phyloP scores from a whole-genome alignment of 2,329 filamentous ascomycete genomes.

The Sporothrix brasiliensis region DNA sequence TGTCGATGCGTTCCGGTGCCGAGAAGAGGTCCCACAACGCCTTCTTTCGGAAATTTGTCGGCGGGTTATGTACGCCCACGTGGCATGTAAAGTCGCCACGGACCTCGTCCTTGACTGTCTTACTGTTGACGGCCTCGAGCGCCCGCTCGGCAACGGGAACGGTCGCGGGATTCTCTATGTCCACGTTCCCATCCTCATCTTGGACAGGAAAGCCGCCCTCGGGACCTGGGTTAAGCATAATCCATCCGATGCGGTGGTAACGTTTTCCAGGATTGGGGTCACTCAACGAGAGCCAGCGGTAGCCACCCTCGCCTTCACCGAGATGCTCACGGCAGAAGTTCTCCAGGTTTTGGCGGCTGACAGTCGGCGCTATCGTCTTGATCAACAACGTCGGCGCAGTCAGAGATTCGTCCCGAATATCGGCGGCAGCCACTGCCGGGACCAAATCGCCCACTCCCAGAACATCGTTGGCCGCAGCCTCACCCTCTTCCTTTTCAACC shows the following conservation, averaged over 20 bases:
- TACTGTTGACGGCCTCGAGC: slow-evolving; percentile 92
- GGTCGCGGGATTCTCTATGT: slow-evolving; percentile 57
- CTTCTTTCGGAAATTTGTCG: slow-evolving; percentile 84
- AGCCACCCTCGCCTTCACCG: slow-evolving; percentile 86
- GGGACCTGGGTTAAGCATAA: slow-evolving; percentile 84
- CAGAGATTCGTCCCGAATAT: slow-evolving; percentile 85
- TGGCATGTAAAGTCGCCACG: slow-evolving; percentile 97
- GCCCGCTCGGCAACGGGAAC: slow-evolving; percentile 77
- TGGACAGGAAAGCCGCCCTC: slow-evolving; percentile 57
- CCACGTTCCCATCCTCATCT: slow-evolving; percentile 61
- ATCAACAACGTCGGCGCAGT: slow-evolving; percentile 91
- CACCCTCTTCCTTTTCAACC: slow-evolving; percentile 88
- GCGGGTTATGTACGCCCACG: slow-evolving; percentile 92
- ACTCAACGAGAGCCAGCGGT: slow-evolving; percentile 93
- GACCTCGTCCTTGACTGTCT: slow-evolving; percentile 92
- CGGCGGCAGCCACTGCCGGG: slow-evolving; percentile 78
- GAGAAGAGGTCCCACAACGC: slow-evolving; percentile 97
- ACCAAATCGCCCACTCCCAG: slow-evolving; percentile 89
- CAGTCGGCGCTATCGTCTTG: slow-evolving; percentile 96
- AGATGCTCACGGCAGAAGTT: slow-evolving; percentile 93
- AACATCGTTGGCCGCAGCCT: slow-evolving; percentile 89
- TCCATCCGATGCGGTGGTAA: slow-evolving; percentile 97
- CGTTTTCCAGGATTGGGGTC: slow-evolving; percentile 97
- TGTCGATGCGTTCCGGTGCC: slow-evolving; percentile 87
- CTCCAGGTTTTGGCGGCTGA: slow-evolving; percentile 90